Evolutionary conservation across 306 rosid genomes (phyloP), one percentile per base, ranked within the genome.

Genomic region (Rubus parviflorus): DNA sequence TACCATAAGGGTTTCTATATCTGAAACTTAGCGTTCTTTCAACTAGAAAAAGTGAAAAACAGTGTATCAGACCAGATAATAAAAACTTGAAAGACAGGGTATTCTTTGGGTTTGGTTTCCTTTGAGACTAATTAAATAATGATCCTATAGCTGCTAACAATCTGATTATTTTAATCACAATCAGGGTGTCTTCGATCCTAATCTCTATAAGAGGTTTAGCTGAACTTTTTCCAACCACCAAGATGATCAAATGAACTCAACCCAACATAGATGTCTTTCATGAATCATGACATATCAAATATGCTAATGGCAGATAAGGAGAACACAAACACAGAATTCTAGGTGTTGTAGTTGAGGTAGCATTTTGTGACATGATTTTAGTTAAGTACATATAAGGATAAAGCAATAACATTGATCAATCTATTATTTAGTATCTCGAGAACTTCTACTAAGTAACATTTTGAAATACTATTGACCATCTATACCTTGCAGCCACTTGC

Each of bases 401-500:
- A 54, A 23, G 63, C 41, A 60, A 8, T 25, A 70, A 70, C 23
- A 70, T 70, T 19, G 20, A 23, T 13, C 51, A 52, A 14, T 19
- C 45, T 23, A 40, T 52, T n/a, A 43, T 79, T 14, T 16, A 68
- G 20, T 19, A 49, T 17, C 68, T 63, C 35, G n/a, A 54, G 19
- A 60, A 75, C 37, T 61, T 54, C 30, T 22, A 66, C 66, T 58
- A 56, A 22, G 25, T 4, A 41, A 43, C 9, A 64, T 23, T 47
- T 54, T 4, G 47, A 57, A 57, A 54, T 17, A 22, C 45, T 58
- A 51, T 48, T 4, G 35, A 68, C 35, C 54, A 69, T 20, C 30
- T 38, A 58, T 86, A 94, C 98, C 95, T 92, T 90, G 86, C 89
- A 92, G 79, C 98, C 97, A 76, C 98, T 94, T 58, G 95, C 83